Percentiles rank a stretch among this genome's conserved stretches.
phyloP scores from a whole-genome alignment of 2,329 filamentous ascomycete genomes.

The Fusarium sarcochroum region DNA sequence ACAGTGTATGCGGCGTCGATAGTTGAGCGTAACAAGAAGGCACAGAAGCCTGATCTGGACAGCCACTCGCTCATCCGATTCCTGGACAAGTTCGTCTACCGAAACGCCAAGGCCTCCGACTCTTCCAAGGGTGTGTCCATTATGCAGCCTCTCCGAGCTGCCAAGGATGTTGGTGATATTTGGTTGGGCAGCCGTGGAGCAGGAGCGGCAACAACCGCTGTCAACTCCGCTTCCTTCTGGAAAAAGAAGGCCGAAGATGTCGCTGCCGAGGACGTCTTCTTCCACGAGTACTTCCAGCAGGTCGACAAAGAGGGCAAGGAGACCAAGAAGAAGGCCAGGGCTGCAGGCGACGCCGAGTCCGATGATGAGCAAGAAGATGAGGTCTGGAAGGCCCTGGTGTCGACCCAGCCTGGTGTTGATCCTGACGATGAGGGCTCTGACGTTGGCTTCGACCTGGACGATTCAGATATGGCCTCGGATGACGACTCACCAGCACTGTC shows the following conservation, averaged over 20 bases:
- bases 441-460: constrained; percentile 65
- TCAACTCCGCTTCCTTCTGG: constrained; percentile 95
- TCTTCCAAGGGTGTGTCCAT: constrained; percentile 85
- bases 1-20: constrained; percentile 83
- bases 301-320: constrained; percentile 73
- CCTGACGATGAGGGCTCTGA: constrained; percentile 64
- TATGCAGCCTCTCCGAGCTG: constrained; percentile 87
- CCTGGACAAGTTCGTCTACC: constrained; percentile 98
- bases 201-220: constrained; percentile 55
- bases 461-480: constrained; percentile 64
- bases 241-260: constrained; percentile 90
- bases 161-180: constrained; percentile 67
- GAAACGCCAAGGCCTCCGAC: constrained; percentile 83
- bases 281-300: constrained; percentile 94
- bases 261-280: constrained; percentile 94
- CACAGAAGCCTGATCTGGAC: constrained; percentile 90
- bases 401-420: constrained; percentile 77
- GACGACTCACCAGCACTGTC: constrained; percentile 58
- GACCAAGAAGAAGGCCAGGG: constrained; percentile 66
- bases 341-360: constrained; percentile 57
- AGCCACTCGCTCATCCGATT: constrained; percentile 95
- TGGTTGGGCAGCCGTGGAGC: constrained; percentile 67
- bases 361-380: constrained; percentile 79
- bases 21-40: constrained; percentile 76
- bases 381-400: constrained; percentile 92